Percentiles rank a stretch among this genome's conserved stretches.
Conservation (phyloP, 257 asterid genomes). For the Cordia subcordata region DNA sequence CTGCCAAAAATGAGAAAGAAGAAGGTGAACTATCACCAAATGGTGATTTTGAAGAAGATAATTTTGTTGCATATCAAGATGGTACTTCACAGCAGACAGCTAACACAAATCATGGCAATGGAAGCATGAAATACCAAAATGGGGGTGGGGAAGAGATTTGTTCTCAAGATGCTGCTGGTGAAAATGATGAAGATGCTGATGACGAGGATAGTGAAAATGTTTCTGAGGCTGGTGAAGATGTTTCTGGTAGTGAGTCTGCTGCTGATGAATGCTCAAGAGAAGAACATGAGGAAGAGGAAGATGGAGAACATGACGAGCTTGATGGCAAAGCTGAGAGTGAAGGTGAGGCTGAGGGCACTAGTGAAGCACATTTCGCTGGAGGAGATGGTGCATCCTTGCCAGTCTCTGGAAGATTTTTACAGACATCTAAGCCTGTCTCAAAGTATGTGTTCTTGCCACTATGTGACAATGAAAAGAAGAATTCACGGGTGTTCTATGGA, state of each 20-base stretch:
- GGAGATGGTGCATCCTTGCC: constrained; percentile 13
- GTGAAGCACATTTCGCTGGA: constrained; percentile 19
- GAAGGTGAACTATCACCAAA: constrained; percentile 31
- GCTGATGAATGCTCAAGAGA: constrained; percentile 25
- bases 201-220: constrained; percentile 18
- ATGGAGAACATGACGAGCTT: constrained; percentile 14
- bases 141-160: constrained; percentile 10
- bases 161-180: constrained; percentile 15
- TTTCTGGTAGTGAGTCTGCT: constrained; percentile 25
- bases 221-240: constrained; percentile 17
- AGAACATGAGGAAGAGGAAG: constrained; percentile 22
- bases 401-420: constrained; percentile 13
- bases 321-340: constrained; percentile 25
- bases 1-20: constrained; percentile 22
- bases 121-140: neutral
- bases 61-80: constrained; percentile 10
- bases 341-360: constrained; percentile 26
- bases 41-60: constrained; percentile 21
- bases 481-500: constrained; percentile 21
- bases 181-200: constrained; percentile 3
- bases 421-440: constrained; percentile 18
- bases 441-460: constrained; percentile 12
- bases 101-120: neutral
- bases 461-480: constrained; percentile 8
- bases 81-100: neutral